Base-by-base conservation (phyloP, 176 grass and related monocot genomes). In the Pharus latifolius region DNA sequence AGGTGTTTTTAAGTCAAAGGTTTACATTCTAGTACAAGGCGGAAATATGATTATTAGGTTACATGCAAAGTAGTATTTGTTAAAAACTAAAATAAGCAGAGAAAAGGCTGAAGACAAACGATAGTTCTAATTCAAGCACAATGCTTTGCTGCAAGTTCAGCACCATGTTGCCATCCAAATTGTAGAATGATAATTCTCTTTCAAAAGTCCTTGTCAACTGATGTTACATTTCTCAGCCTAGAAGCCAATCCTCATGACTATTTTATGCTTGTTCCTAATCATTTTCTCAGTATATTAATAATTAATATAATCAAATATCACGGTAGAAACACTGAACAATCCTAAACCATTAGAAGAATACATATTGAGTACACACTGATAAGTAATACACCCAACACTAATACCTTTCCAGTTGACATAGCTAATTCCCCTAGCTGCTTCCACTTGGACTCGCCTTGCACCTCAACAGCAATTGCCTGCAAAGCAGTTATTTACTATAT, bases 381-480 rank as follows among this genome's bases (percentile, higher is more conserved):
- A 57, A 52, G 37, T 16, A 16, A 69, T 59, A 62, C 11, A 56
- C 28, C 60, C 7, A 18, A 30, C 56, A 75, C 31, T n/a, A 30
- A 26, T 75, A 98, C 95, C 81, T 98, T 98, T 70, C 95, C 95
- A 64, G 47, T 81, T 50, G 95, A 98, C 84, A 98, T 88, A 64
- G 95, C 90, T 60, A 98, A 51, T 34, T 98, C 90, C 67, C 95
- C 95, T 61, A 98, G 53, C 64, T 94, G 90, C 75, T 93, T 98
- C 95, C 95, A 98, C 75, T 98, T 98, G 11, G 90, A 94, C 70
- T 94, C 95, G 46, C 95, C 86, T 88, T 88, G 95, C 33, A 90
- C 87, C 64, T 98, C 90, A 78, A 50, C 65, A 52, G 95, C 95
- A 88, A 98, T 98, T 60, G 78, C 84, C 95, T 98, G 81, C 68